Evolutionary conservation across 805 yeast genomes (phyloP).

Genomic region (Komagataella kurtzmanii): DNA sequence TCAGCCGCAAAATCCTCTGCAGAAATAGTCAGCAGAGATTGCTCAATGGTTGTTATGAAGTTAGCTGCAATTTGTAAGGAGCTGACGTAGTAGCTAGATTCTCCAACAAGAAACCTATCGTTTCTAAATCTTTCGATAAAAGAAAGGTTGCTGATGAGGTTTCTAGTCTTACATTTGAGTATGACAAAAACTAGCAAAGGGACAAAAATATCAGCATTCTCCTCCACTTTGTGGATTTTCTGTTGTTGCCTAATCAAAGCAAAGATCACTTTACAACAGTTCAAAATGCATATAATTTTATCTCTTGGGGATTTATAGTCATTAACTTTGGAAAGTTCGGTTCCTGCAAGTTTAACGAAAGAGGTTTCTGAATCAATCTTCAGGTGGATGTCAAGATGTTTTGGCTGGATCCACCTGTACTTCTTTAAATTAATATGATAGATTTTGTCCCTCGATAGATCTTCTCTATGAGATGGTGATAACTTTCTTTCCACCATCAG

Average conservation of each 20-base stretch:
- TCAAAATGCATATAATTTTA: slow-evolving; percentile 80
- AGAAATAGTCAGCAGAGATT: slow-evolving; percentile 43
- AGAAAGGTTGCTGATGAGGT: slow-evolving; percentile 64
- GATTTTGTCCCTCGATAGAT: slow-evolving; percentile 52
- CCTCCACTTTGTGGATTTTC: slow-evolving; percentile 33
- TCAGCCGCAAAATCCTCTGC: slow-evolving; percentile 46
- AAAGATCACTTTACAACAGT: slow-evolving; percentile 86
- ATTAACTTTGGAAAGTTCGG: slow-evolving; percentile 67
- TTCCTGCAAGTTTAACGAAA: slow-evolving; percentile 54
- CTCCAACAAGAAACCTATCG: slow-evolving; percentile 68
- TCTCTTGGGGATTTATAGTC: slow-evolving; percentile 89
- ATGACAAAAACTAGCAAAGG: slow-evolving; percentile 77
- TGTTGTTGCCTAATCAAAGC: slow-evolving; percentile 57
- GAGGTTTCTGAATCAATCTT: slow-evolving; percentile 30
- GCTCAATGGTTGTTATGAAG: slow-evolving; percentile 52
- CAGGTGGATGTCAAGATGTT: slow-evolving; percentile 65
- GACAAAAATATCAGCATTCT: slow-evolving; percentile 90
- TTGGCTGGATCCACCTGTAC: slow-evolving; percentile 48
- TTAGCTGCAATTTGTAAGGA: slow-evolving; percentile 84
- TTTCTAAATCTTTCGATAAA: slow-evolving; percentile 80
- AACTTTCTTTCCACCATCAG: slow-evolving; percentile 24
- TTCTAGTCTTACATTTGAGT: slow-evolving; percentile 48
- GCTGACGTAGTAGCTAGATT: slow-evolving; percentile 80
- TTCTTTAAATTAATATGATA: slow-evolving; percentile 24
- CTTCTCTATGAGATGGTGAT: slow-evolving; percentile 46